Conservation (phyloP, 2,329 filamentous ascomycete species). For the Xylariaceae sp. region DNA sequence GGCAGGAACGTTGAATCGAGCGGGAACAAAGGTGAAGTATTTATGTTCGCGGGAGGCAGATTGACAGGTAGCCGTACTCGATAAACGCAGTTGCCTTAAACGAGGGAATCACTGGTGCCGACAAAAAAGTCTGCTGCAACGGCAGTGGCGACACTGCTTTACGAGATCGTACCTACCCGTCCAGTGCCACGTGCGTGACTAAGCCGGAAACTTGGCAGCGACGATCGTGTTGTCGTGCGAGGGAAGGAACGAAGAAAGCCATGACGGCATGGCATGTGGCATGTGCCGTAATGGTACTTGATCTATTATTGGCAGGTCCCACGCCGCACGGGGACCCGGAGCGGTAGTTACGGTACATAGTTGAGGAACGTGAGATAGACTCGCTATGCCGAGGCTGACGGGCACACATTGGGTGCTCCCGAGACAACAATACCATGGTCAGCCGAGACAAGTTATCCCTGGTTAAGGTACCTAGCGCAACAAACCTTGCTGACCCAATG, state of each 20-base stretch:
- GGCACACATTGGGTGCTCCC: not conserved
- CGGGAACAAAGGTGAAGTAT: constrained; percentile 8
- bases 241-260: not conserved
- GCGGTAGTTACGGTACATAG: constrained; percentile 10
- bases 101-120: not conserved
- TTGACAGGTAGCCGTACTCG: not conserved
- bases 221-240: constrained; percentile 1
- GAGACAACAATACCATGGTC: not conserved
- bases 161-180: constrained; percentile 8
- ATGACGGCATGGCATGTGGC: constrained; percentile 12
- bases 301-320: constrained; percentile 4
- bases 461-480: not conserved
- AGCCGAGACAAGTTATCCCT: not conserved
- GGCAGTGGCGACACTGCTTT: constrained; percentile 11
- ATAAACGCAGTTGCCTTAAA: not conserved
- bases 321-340: not conserved
- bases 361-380: not conserved
- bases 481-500: no score
- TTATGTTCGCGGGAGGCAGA: constrained; percentile 9
- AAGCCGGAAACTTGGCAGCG: constrained; percentile 2
- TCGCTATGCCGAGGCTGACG: not conserved
- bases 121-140: not conserved
- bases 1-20: not conserved
- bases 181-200: not conserved
- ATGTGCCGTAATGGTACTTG: no score